A percentile compares a stretch with the other conserved stretches of the same genome.
phyloP scores from a whole-genome alignment of 2,329 filamentous ascomycete species.

The Apiospora kogelbergensis region DNA sequence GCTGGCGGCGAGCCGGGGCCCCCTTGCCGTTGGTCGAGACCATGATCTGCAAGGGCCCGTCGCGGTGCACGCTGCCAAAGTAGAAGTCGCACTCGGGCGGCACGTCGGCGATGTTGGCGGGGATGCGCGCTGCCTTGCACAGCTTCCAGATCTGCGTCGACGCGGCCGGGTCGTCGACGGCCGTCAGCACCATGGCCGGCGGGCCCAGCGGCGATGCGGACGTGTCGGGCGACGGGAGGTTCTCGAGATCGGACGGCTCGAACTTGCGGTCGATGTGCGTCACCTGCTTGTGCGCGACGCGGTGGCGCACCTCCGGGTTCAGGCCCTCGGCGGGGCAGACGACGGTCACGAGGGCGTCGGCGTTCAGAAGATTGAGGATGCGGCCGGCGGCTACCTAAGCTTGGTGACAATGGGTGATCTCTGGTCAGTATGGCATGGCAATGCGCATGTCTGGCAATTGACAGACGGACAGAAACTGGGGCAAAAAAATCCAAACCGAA shows the following conservation, averaged over 20 bases:
- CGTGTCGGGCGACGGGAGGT: conserved; percentile 34
- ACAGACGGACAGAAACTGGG: not conserved
- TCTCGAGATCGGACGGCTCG: conserved; percentile 81
- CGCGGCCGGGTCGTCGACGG: conserved; percentile 90
- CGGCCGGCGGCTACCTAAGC: conserved; percentile 88
- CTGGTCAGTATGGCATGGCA: conserved; percentile 11
- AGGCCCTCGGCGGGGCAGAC: conserved; percentile 78
- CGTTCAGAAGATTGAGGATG: conserved; percentile 87
- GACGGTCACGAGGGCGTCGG: conserved; percentile 86
- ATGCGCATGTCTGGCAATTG: not conserved
- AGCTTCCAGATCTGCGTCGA: conserved; percentile 90
- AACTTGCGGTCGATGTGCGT: conserved; percentile 82
- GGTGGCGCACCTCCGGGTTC: conserved; percentile 84
- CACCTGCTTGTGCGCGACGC: conserved; percentile 73
- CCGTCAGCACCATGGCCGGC: conserved; percentile 83
- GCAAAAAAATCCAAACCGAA: too few relatives aligned
- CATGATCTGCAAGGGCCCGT: conserved; percentile 96
- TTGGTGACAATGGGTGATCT: not conserved
- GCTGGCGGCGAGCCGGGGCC: conserved; percentile 84
- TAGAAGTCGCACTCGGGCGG: conserved; percentile 98
- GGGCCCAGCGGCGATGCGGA: conserved; percentile 14
- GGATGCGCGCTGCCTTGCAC: conserved; percentile 80
- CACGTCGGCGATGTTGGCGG: conserved; percentile 96
- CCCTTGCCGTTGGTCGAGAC: conserved; percentile 98
- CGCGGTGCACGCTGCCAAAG: conserved; percentile 93